Conservation (phyloP, 192 early-diverging fungal genomes). For the Coemansia sp. region DNA sequence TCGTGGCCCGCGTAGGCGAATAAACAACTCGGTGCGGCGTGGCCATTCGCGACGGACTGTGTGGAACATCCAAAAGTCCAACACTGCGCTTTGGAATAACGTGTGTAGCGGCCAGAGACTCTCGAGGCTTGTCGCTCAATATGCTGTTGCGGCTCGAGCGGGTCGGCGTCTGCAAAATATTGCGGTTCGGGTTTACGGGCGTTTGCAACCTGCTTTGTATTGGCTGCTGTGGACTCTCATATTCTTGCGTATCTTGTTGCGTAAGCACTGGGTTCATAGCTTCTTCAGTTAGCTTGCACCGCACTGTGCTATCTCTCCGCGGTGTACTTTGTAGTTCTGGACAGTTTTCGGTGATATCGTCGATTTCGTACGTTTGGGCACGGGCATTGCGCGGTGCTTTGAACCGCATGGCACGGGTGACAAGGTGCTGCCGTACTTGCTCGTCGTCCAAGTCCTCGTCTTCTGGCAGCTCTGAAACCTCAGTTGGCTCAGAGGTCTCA, state of each 20-base stretch:
- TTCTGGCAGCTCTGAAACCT: neutral
- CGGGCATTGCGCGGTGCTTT: constrained; percentile 48
- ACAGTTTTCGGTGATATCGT: constrained; percentile 10
- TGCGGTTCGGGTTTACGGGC: neutral
- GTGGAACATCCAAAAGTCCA: constrained; percentile 4
- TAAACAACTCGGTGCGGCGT: constrained; percentile 53
- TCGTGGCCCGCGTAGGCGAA: constrained; percentile 33
- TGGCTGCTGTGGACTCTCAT: neutral
- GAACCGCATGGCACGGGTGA: constrained; percentile 39
- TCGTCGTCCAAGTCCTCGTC: neutral
- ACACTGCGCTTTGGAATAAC: neutral
- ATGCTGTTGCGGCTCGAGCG: neutral
- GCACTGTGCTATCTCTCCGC: neutral
- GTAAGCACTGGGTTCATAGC: neutral
- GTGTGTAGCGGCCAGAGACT: constrained; percentile 1
- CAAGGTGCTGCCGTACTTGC: constrained; percentile 27
- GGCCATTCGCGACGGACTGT: constrained; percentile 36
- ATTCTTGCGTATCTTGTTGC: constrained; percentile 16
- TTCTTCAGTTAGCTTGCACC: neutral
- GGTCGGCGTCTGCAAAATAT: neutral
- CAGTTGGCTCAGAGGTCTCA: neutral
- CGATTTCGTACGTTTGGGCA: constrained; percentile 38
- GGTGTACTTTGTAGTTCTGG: neutral
- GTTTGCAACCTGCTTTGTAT: neutral
- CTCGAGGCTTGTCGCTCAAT: neutral